Conservation (phyloP, 202 grass and related monocot species). For the Panicum virgatum region DNA sequence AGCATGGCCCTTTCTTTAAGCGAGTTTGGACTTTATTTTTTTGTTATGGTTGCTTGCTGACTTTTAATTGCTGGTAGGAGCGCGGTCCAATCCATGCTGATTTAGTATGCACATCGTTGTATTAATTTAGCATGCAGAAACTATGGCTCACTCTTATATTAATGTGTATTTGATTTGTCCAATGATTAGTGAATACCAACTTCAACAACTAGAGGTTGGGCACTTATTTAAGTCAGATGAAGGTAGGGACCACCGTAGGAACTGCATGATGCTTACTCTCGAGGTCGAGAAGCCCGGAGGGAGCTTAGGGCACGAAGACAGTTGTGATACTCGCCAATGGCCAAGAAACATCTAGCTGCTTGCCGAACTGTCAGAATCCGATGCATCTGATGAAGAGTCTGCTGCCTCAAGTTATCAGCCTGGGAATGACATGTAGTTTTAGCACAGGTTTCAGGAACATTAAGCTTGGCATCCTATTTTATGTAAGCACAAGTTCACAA, state of each 20-base stretch:
- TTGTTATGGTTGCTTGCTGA: slow-evolving; percentile 45
- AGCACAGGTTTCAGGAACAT: slow-evolving; percentile 10
- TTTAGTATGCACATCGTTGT: slow-evolving; percentile 35
- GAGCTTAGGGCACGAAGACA: slow-evolving; percentile 81
- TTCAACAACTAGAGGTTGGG: slow-evolving; percentile 33
- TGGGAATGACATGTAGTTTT: slow-evolving; percentile 37
- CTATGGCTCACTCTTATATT: slow-evolving; percentile 25
- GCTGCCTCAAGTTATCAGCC: slow-evolving; percentile 94
- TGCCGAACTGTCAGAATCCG: slow-evolving; percentile 88
- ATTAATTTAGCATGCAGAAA: slow-evolving; percentile 20
- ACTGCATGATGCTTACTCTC: slow-evolving; percentile 58
- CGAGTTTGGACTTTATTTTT: neutral
- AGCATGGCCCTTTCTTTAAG: neutral
- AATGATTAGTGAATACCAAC: slow-evolving; percentile 7
- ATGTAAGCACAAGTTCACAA: neutral
- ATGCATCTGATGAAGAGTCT: slow-evolving; percentile 86
- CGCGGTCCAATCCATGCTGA: slow-evolving; percentile 41
- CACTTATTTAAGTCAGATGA: slow-evolving; percentile 1
- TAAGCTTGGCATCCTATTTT: slow-evolving; percentile 20
- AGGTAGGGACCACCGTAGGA: slow-evolving; percentile 4
- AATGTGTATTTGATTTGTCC: neutral
- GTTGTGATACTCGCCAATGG: slow-evolving; percentile 80
- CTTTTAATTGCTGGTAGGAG: slow-evolving; percentile 41
- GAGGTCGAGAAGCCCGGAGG: slow-evolving; percentile 74
- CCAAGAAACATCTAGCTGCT: slow-evolving; percentile 72